Percentiles rank a stretch among this genome's conserved stretches.
These are phyloP conservation scores for Pythium apleroticum DNA, from an alignment of 352 stramenopile species.

Conservation along the genomic window DNA sequence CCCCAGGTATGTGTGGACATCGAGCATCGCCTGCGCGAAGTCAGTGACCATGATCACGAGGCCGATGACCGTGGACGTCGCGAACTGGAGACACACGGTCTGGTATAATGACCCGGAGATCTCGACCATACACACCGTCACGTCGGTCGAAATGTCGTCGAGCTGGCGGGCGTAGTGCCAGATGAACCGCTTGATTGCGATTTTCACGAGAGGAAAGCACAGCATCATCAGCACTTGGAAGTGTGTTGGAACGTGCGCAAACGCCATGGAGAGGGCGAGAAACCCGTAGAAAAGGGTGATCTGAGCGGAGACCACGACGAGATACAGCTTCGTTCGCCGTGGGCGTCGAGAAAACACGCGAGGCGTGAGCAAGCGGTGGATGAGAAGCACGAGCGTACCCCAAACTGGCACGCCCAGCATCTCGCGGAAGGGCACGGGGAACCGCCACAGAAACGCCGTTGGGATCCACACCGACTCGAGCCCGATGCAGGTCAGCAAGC, in stretches of 20 bases:
- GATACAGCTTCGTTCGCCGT: neutral
- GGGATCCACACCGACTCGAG: constrained; percentile 21
- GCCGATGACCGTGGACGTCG: constrained; percentile 3
- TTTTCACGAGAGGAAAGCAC: constrained; percentile 19
- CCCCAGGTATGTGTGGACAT: constrained; percentile 16
- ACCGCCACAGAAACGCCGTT: constrained; percentile 17
- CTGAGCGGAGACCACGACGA: constrained; percentile 10
- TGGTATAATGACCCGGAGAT: constrained; percentile 22
- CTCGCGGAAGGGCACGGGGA: constrained; percentile 21
- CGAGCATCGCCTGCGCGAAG: constrained; percentile 18
- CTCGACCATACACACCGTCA: constrained; percentile 22
- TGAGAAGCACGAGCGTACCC: neutral
- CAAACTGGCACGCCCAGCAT: constrained; percentile 10
- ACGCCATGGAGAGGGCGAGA: constrained; percentile 8
- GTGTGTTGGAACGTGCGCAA: neutral
- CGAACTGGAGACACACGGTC: constrained; percentile 20
- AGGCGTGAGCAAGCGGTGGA: constrained; percentile 2
- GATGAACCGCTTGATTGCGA: constrained; percentile 8
- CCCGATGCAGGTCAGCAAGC: constrained; percentile 1
- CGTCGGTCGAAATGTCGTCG: constrained; percentile 21
- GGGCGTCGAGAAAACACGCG: neutral
- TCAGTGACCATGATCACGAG: constrained; percentile 19
- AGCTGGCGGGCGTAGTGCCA: constrained; percentile 18
- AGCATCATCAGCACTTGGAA: constrained; percentile 3
- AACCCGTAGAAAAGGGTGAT: constrained; percentile 16